phyloP scores from a whole-genome alignment of 441 rosid genomes.

The Populus hybrid region DNA sequence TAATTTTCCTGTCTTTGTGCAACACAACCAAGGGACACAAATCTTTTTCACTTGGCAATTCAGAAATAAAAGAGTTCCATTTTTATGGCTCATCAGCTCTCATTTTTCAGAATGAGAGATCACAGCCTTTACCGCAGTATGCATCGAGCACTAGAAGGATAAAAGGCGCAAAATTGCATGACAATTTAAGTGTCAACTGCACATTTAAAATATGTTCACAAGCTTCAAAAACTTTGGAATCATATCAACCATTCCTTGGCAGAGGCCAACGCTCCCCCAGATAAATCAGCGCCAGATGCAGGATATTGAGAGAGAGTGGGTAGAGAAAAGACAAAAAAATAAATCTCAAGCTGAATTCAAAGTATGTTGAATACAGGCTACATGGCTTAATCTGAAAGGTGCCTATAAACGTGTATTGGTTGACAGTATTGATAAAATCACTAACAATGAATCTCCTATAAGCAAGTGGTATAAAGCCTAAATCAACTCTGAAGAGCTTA shows the following conservation, averaged over 20 bases:
- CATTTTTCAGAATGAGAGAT: neutral
- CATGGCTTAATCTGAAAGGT: neutral
- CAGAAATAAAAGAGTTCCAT: neutral
- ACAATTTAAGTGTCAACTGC: neutral
- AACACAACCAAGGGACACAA: neutral
- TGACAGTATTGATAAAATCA: neutral
- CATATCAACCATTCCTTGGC: neutral
- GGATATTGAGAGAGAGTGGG: neutral
- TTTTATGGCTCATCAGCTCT: neutral
- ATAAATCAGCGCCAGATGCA: neutral
- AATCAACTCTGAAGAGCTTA: constrained; percentile 4
- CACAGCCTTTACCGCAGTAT: neutral
- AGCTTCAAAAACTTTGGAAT: too few relatives aligned
- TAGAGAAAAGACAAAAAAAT: neutral
- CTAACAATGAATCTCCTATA: neutral
- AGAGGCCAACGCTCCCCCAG: neutral
- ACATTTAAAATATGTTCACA: too few relatives aligned
- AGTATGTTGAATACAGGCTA: neutral
- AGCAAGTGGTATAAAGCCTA: neutral
- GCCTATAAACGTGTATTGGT: neutral
- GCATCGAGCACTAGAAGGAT: neutral
- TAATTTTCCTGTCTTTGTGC: neutral
- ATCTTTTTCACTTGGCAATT: neutral
- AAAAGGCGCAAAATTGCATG: too few relatives aligned
- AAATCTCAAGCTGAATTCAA: neutral